Evolutionary conservation across 148 eudicot genomes (phyloP), one percentile per base, ranked within the genome.

Genomic region (Silene uniflora): DNA sequence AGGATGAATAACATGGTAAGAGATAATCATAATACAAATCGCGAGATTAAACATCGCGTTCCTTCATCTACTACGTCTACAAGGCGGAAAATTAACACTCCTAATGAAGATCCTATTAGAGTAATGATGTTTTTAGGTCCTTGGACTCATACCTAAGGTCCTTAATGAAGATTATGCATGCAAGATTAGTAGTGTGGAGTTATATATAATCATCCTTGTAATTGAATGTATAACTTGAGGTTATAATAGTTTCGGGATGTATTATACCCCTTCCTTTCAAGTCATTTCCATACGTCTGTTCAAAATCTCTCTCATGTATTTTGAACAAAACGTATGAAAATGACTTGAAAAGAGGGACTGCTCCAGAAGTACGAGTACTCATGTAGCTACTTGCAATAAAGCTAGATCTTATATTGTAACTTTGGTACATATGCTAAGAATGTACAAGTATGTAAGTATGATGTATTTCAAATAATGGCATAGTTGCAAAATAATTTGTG

Each of bases 61-160:
- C 68, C 39, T 64, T 62, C 66, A 62, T n/a, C 70, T 54, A 62
- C 83, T 7, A 63, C 67, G 25, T 63, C 83, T 13, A 80, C 81
- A 24, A 87, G 91, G 86, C 76, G 78, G 67, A 84, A 23, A 71
- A 29, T 47, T 61, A 78, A 17, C 56, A 56, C 35, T 39, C 61
- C 42, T 10, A 68, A 80, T 4, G 96, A 91, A 81, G 96, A 91
- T 82, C 91, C 96, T 0, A 85, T 91, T 27, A 81, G 89, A 76
- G 85, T 87, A 29, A 79, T 91, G 35, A 87, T 89, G 87, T 91
- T 91, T 82, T 80, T 91, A 79, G 93, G 92, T 16, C 86, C 93
- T 14, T 91, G 90, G 96, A 89, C 78, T 73, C 96, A 89, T 62
- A 86, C 96, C 5, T 91, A 85, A 39, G 35, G n/a, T 24, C 7